These are phyloP conservation scores for Lathyrus tuberosus DNA, from an alignment of 306 rosid genomes.

Conservation along the genomic window DNA sequence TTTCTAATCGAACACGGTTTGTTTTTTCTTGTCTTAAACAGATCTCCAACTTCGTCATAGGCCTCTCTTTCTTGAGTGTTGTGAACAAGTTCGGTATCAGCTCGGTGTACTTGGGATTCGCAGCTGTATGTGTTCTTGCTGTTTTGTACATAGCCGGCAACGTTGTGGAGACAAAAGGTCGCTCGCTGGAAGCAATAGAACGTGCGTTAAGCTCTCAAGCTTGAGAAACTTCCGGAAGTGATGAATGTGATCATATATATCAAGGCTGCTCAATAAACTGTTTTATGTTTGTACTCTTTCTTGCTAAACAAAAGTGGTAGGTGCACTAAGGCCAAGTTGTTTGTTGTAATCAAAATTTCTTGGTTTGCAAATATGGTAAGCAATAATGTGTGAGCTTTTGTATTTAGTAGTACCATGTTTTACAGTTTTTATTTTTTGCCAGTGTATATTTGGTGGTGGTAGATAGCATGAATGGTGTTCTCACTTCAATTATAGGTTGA, in stretches of 20 bases:
- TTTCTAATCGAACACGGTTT: constrained; percentile 2
- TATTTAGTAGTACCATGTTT: constrained; percentile 12
- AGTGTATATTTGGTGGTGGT: too few relatives aligned
- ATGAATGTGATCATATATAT: constrained; percentile 25
- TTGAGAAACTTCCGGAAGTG: constrained; percentile 41
- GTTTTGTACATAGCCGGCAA: constrained; percentile 82
- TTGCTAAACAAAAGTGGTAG: constrained; percentile 14
- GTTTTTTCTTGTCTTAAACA: constrained; percentile 41
- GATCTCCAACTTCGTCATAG: constrained; percentile 89
- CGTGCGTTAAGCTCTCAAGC: constrained; percentile 65
- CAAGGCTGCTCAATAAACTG: constrained; percentile 33
- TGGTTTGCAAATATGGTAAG: constrained; percentile 22
- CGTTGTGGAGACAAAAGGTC: constrained; percentile 93
- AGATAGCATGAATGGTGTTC: constrained; percentile 2
- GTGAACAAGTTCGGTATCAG: constrained; percentile 94
- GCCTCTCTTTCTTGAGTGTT: constrained; percentile 92
- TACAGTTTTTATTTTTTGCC: not conserved
- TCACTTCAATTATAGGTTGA: constrained; percentile 26
- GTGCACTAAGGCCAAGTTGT: constrained; percentile 21
- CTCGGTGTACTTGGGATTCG: constrained; percentile 81
- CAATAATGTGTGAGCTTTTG: constrained; percentile 18
- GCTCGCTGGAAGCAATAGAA: constrained; percentile 94
- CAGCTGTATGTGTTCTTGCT: constrained; percentile 77
- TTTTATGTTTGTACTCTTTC: constrained; percentile 15
- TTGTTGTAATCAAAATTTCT: constrained; percentile 31